A percentile compares a stretch with the other conserved stretches of the same genome.
Conservation (phyloP, 164 flowering plant species). For the Vitis cinerea region DNA sequence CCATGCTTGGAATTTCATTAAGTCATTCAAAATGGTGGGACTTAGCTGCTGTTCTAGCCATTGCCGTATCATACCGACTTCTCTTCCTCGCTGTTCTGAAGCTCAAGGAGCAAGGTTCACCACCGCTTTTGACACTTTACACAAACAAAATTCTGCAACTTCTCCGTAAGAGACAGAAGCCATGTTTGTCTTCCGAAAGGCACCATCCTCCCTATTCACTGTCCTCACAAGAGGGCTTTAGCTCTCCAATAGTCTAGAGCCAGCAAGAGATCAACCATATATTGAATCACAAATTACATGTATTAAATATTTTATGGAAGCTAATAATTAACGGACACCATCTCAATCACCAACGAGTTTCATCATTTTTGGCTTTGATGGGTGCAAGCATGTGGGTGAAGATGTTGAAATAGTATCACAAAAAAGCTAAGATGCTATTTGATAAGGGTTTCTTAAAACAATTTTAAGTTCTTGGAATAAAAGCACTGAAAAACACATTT, state of each 20-base stretch:
- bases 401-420: too few relatives aligned
- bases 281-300: too few relatives aligned
- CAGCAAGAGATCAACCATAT: too few relatives aligned
- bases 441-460: too few relatives aligned
- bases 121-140: constrained; percentile 38
- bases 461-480: too few relatives aligned
- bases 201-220: constrained; percentile 36
- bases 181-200: constrained; percentile 40
- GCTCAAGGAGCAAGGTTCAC: constrained; percentile 55
- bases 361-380: too few relatives aligned
- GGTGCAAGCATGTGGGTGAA: too few relatives aligned
- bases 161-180: constrained; percentile 45
- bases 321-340: too few relatives aligned
- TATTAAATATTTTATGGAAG: too few relatives aligned
- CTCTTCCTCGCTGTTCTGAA: constrained; percentile 59
- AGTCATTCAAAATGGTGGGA: constrained; percentile 77
- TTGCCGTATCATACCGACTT: constrained; percentile 48
- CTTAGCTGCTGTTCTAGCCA: constrained; percentile 32
- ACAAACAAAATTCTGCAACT: constrained; percentile 36
- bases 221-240: constrained; percentile 75
- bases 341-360: too few relatives aligned
- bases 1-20: constrained; percentile 35
- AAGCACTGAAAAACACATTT: too few relatives aligned
- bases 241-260: constrained; percentile 36
- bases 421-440: too few relatives aligned